These are phyloP conservation scores for Ceratobasidium theobromae DNA, from an alignment of 1,284 basidiomycete species.

Conservation along the genomic window DNA sequence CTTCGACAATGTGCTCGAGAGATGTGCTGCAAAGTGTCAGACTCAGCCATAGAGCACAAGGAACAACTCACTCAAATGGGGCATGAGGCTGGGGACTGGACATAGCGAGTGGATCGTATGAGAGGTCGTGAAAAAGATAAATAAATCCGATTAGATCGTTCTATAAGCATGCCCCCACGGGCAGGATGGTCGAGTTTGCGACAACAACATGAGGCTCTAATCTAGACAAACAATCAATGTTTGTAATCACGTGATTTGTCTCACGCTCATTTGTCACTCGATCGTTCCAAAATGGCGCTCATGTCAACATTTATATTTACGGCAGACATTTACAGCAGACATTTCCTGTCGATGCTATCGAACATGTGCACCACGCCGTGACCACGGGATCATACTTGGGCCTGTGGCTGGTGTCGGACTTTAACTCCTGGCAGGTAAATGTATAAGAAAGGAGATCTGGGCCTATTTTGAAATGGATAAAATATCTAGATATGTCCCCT, in stretches of 20 bases:
- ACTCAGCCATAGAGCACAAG: neutral
- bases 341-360: too few species aligned
- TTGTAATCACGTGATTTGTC: neutral
- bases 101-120: constrained; percentile 9
- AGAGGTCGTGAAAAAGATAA: neutral
- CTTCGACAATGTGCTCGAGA: too few species aligned
- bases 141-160: constrained; percentile 1
- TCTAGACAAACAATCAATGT: neutral
- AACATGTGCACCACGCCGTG: too few species aligned
- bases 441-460: too few species aligned
- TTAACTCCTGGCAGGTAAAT: too few species aligned
- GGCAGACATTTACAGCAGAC: too few species aligned
- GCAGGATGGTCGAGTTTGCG: neutral
- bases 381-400: too few species aligned
- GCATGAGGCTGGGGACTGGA: neutral
- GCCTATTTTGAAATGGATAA: too few species aligned
- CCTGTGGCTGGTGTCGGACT: too few species aligned
- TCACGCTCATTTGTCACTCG: constrained; percentile 5
- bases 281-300: too few species aligned
- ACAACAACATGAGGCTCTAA: constrained; percentile 20
- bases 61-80: constrained; percentile 9
- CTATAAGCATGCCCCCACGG: neutral
- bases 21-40: neutral
- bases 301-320: too few species aligned
- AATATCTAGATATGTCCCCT: too few species aligned